Evolutionary conservation across 2,329 filamentous ascomycete genomes (phyloP).

Genomic region (Penicillium vulpinum): DNA sequence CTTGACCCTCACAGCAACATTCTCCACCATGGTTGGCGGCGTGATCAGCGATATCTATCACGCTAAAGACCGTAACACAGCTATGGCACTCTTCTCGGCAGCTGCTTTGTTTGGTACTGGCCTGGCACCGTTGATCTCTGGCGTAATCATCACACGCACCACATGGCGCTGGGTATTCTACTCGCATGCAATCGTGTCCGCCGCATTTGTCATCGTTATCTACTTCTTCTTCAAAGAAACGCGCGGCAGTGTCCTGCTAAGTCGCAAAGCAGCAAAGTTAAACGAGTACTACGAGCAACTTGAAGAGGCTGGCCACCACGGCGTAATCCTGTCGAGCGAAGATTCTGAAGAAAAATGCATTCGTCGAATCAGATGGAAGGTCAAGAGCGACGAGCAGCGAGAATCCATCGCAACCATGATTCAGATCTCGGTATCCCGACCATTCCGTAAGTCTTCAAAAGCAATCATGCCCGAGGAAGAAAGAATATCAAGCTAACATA

Average conservation of each 20-base stretch:
- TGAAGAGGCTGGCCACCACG: constrained; percentile 64
- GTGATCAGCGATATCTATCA: constrained; percentile 85
- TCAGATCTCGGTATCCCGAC: constrained; percentile 69
- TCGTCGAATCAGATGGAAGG: constrained; percentile 73
- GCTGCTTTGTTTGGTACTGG: constrained; percentile 77
- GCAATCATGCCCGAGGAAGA: not conserved
- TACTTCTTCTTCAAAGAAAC: constrained; percentile 77
- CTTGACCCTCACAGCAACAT: constrained; percentile 48
- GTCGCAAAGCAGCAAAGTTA: constrained; percentile 68
- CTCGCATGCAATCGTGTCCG: constrained; percentile 72
- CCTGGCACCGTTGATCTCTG: constrained; percentile 69
- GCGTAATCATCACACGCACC: constrained; percentile 66
- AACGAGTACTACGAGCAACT: constrained; percentile 78
- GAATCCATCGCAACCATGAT: constrained; percentile 69
- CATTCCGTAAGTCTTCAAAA: constrained; percentile 59
- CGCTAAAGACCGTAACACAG: constrained; percentile 75
- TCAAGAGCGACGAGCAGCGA: constrained; percentile 74
- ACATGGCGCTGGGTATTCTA: constrained; percentile 89
- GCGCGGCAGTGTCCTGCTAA: constrained; percentile 74
- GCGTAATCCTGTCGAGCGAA: constrained; percentile 50
- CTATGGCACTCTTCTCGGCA: constrained; percentile 87
- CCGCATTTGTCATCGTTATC: constrained; percentile 63
- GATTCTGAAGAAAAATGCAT: constrained; percentile 31
- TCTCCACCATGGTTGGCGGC: constrained; percentile 89
- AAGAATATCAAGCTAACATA: not conserved